Base-by-base conservation (phyloP, 306 rosid species). In the Prunus mume region DNA sequence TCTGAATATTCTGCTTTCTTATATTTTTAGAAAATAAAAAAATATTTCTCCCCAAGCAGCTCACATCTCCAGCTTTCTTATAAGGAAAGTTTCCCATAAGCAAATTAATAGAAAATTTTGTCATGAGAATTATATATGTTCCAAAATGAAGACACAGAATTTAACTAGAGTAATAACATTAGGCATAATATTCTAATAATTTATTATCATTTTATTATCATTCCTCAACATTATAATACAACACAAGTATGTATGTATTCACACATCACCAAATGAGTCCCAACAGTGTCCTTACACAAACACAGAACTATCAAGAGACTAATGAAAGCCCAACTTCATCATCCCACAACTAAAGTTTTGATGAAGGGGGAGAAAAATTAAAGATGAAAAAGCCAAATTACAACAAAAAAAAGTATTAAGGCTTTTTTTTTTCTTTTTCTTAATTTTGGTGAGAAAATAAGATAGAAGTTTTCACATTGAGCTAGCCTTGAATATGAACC, bases 301-400 rank as follows among this genome's bases (percentile, higher is more conserved):
- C 5, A 10, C 46, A 68, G 49, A 69, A 68, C 66, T 52, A n/a
- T 69, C 58, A 74, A 60, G 71, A 57, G 76, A 51, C 67, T 3
- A 24, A 58, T 24, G 41, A 27, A 74, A 24, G 11, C 50, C 41
- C 61, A 15, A 65, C 54, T 65, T 34, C 79, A 50, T 19, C 56
- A 54, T 20, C 67, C 1, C 15, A 28, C 73, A 3, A 13, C 27
- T 43, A 38, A 32, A 41, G 11, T 15, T 17, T 67, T 27, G 58
- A 73, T 5, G 55, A 73, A 72, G 30, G 10, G 62, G 51, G 7
- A 24, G 51, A n/a, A 43, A 64, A 41, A 19, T 47, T 11, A 50
- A 19, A 41, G 47, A 60, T 13, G 28, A 78, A 41, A 65, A 63
- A 28, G 2, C 56, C 69, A 22, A 63, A 34, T 47, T 38, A 69